Conservation (phyloP, 78 protist species). For the Dictyostelium intermedium region DNA sequence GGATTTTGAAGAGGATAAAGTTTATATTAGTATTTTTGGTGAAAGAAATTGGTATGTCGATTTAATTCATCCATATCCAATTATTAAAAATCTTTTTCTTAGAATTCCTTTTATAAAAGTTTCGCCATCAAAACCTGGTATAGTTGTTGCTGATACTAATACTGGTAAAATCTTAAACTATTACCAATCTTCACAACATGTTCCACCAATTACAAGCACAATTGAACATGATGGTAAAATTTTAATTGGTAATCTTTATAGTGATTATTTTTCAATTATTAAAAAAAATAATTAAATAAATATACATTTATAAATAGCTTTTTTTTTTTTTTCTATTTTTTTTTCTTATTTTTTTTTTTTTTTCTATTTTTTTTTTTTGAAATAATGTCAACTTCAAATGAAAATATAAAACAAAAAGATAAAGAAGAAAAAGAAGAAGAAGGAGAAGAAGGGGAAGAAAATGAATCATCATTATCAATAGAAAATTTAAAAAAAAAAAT, state of each 20-base stretch:
- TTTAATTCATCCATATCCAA: neutral
- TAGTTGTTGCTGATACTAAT: slow-evolving; percentile 14
- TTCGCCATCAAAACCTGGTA: neutral
- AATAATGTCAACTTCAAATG: neutral
- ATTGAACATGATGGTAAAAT: neutral
- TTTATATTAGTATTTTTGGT: neutral
- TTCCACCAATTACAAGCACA: neutral
- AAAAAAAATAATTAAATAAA: neutral
- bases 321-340: no score
- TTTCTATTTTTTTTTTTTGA: neutral
- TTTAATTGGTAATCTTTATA: slow-evolving; percentile 1
- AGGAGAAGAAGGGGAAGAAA: neutral
- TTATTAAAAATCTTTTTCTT: neutral
- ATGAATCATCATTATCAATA: no score
- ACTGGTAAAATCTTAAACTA: neutral
- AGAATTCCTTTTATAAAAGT: neutral
- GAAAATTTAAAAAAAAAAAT: neutral
- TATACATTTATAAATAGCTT: neutral
- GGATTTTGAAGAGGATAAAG: neutral
- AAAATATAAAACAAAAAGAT: neutral
- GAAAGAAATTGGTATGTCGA: slow-evolving; percentile 1
- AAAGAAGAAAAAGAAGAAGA: neutral
- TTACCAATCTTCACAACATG: neutral
- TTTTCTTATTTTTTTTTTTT: no score
- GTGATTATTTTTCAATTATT: neutral